Conservation (phyloP, 768 basidiomycete genomes). For the Plicaturopsis crispa region DNA sequence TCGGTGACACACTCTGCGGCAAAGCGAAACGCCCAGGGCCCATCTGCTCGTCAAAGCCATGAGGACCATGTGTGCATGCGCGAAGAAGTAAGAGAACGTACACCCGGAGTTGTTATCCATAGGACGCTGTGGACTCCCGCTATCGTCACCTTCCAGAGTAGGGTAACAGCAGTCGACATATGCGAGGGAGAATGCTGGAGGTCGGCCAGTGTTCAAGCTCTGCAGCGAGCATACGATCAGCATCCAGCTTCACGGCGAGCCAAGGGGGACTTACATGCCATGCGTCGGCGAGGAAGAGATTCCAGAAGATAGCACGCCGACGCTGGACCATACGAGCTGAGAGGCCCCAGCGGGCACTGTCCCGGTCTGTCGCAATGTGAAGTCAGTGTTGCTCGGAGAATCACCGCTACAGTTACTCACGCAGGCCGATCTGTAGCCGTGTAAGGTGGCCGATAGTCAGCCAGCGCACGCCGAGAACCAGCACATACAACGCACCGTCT, state of each 20-base stretch:
- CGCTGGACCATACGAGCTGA: slow-evolving; percentile 54
- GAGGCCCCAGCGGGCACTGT: slow-evolving; percentile 59
- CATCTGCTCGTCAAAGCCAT: slow-evolving; percentile 29
- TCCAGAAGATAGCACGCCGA: slow-evolving; percentile 69
- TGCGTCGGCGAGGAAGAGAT: slow-evolving; percentile 63
- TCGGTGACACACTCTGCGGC: slow-evolving; percentile 59
- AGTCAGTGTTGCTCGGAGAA: not conserved
- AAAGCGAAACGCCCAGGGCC: slow-evolving; percentile 57
- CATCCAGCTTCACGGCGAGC: not conserved
- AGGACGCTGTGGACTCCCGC: too few relatives aligned
- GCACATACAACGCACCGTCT: slow-evolving; percentile 40
- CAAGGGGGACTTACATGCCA: slow-evolving; percentile 44
- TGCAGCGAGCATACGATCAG: slow-evolving; percentile 16
- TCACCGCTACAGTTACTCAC: slow-evolving; percentile 34
- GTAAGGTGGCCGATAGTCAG: not conserved
- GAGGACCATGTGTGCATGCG: not conserved
- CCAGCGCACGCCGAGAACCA: slow-evolving; percentile 2
- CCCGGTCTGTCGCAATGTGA: slow-evolving; percentile 40
- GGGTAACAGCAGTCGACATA: slow-evolving; percentile 67
- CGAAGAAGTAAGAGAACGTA: slow-evolving; percentile 4
- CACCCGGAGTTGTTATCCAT: slow-evolving; percentile 14
- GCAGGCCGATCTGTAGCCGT: slow-evolving; percentile 49
- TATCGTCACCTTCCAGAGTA: slow-evolving; percentile 16
- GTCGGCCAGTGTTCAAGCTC: slow-evolving; percentile 66
- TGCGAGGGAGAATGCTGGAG: slow-evolving; percentile 56